A percentile compares a stretch with the other conserved stretches of the same genome.
Conservation (phyloP, 805 yeast genomes). For the Ogataea paradorogensis region DNA sequence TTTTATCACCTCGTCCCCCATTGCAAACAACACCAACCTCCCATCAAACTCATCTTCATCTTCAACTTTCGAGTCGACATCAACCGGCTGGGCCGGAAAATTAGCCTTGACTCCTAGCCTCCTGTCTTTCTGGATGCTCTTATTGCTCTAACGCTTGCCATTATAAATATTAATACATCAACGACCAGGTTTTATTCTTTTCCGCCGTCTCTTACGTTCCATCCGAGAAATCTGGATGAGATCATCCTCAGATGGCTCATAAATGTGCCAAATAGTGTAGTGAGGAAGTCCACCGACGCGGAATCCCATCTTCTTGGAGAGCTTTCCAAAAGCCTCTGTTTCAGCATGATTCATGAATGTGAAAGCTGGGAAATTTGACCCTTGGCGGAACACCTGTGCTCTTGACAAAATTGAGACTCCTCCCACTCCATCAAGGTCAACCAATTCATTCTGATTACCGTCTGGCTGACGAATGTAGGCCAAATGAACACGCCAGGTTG, state of each 20-base stretch:
- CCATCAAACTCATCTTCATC: too few species aligned
- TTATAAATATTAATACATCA: constrained; percentile 1
- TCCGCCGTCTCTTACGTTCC: constrained; percentile 60
- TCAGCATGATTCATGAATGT: constrained; percentile 84
- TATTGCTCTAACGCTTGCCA: background rate
- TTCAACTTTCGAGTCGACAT: background rate
- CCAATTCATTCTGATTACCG: constrained; percentile 61
- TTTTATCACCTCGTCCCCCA: background rate
- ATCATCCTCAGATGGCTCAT: constrained; percentile 87
- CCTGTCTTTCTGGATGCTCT: constrained; percentile 1
- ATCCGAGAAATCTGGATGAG: constrained; percentile 62
- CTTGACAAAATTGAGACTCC: constrained; percentile 80
- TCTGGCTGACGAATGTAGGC: constrained; percentile 64
- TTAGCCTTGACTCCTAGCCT: background rate
- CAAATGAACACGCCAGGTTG: constrained; percentile 80
- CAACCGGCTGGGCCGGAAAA: constrained; percentile 3
- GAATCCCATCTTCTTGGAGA: constrained; percentile 77
- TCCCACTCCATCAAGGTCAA: constrained; percentile 81
- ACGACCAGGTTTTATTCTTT: constrained; percentile 11
- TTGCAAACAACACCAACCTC: background rate
- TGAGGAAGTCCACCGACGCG: constrained; percentile 86
- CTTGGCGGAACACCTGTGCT: constrained; percentile 71
- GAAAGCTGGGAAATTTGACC: constrained; percentile 82
- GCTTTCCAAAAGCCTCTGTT: constrained; percentile 83
- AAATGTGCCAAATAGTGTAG: constrained; percentile 87